Conservation (phyloP, 352 stramenopile genomes). For the Phytophthora capsici region DNA sequence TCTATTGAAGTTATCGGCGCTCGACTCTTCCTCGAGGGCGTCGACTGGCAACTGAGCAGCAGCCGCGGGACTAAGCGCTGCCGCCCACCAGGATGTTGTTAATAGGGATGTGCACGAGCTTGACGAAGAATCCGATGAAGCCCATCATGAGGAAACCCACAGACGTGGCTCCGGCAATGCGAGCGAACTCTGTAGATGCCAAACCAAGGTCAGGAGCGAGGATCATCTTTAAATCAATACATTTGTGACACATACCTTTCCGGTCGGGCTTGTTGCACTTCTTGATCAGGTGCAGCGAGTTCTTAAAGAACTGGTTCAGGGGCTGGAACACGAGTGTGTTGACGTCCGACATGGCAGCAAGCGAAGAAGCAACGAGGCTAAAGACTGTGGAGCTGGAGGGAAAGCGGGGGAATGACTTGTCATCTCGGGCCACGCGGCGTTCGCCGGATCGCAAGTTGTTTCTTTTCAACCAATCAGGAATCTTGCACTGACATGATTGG, state of each 20-base stretch:
- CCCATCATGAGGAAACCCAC: slow-evolving; percentile 99
- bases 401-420: slow-evolving; percentile 34
- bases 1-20: slow-evolving; percentile 44
- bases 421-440: slow-evolving; percentile 28
- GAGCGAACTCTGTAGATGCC: slow-evolving; percentile 96
- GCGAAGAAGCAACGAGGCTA: background rate
- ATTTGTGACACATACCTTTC: slow-evolving; percentile 80
- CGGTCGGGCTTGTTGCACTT: slow-evolving; percentile 99
- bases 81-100: slow-evolving; percentile 99
- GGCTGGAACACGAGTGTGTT: slow-evolving; percentile 95
- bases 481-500: background rate
- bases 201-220: background rate
- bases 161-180: slow-evolving; percentile 94
- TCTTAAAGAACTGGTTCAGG: slow-evolving; percentile 97
- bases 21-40: background rate
- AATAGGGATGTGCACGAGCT: slow-evolving; percentile 99
- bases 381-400: background rate
- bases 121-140: slow-evolving; percentile 99
- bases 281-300: slow-evolving; percentile 97
- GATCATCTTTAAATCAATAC: no score
- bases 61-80: slow-evolving; percentile 62
- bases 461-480: slow-evolving; percentile 26
- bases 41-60: slow-evolving; percentile 16
- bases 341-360: slow-evolving; percentile 80
- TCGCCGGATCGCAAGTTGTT: slow-evolving; percentile 20